Evolutionary conservation across 2,329 filamentous ascomycete genomes (phyloP), one percentile per base, ranked within the genome.

Genomic region (Cladophialophora exuberans): DNA sequence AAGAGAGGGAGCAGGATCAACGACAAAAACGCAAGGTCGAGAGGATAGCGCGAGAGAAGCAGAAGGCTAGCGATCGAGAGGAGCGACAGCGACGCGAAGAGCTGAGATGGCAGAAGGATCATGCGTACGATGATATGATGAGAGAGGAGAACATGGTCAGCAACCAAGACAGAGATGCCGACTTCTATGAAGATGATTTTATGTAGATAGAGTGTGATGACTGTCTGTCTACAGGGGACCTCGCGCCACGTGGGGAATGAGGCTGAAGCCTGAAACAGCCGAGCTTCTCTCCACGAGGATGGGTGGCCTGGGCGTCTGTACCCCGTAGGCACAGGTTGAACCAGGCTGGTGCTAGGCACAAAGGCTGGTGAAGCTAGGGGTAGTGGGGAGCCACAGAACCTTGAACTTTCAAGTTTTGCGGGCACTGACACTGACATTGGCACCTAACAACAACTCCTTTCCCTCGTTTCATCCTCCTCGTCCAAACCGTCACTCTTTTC

Each of bases 111-210:
- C 90, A 96, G 73, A 94, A 94, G 74, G 91, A 96, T n/a, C 93
- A 99, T 74, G 93, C 92, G 1, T 99, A 99, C 72, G 94, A 97
- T 69, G 91, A 96, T 42, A 73, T 97, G 50, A 91, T 96, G 72
- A 84, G 83, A 3, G 90, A 95, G 50, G 89, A 96, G 54, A 87
- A 88, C 65, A 80, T 96, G 76, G 84, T 84, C 38, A 96, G 87
- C 75, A 99, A 99, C 72, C 89, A 97, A 73, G 85, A 96, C 67
- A 83, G 90, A 11, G 80, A 82, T 60, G 83, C 85, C 56, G 79
- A 89, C 57, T 77, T 75, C 69, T 92, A 89, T 76, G 82, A 90
- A 67, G 92, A 97, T 56, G 93, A 99, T 68, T 99, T 99, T 68
- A 95, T 96, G 90, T 93, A 81, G 73, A 35, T 25, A 25, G 9